These are phyloP conservation scores for Tricholoma hemisulphureum DNA, from an alignment of 768 basidiomycete species.

Conservation along the genomic window DNA sequence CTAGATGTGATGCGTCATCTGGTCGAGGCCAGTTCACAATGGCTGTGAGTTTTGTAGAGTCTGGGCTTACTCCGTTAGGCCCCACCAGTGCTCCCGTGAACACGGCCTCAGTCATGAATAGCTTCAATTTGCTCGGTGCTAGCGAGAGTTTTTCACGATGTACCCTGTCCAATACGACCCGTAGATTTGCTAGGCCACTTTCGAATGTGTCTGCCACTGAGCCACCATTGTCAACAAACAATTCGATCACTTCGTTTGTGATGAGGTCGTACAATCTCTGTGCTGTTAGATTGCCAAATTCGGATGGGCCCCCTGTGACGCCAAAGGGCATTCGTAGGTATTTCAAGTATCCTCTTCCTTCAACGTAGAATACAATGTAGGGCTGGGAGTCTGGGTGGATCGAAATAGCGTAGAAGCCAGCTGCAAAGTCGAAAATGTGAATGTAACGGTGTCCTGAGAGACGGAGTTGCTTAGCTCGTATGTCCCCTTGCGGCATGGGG, in stretches of 20 bases:
- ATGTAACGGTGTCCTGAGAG: conserved; percentile 11
- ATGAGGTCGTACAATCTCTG: conserved; percentile 15
- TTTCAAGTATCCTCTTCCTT: conserved; percentile 33
- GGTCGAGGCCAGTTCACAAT: too few relatives aligned
- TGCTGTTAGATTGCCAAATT: too few relatives aligned
- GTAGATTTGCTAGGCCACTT: conserved; percentile 6
- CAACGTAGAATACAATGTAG: conserved; percentile 34
- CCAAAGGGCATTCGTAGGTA: conserved; percentile 40
- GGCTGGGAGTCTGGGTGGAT: conserved; percentile 14
- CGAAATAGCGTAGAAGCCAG: conserved; percentile 29
- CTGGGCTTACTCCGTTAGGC: too few relatives aligned
- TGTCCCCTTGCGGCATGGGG: too few relatives aligned
- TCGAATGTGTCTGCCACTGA: too few relatives aligned
- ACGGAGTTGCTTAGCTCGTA: conserved; percentile 19
- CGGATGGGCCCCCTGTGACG: conserved; percentile 22
- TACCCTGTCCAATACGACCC: not conserved
- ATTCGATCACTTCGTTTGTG: conserved; percentile 21
- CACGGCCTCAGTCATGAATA: conserved; percentile 34
- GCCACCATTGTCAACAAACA: conserved; percentile 19
- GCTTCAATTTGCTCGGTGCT: conserved; percentile 31
- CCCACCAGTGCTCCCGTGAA: too few relatives aligned
- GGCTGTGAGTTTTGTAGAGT: conserved; percentile 19
- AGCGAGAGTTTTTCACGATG: conserved; percentile 25
- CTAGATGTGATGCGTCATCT: too few relatives aligned
- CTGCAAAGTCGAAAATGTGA: conserved; percentile 32